Evolutionary conservation across 1,284 basidiomycete species (phyloP).

Genomic region (Cystobasidium pallidum): DNA sequence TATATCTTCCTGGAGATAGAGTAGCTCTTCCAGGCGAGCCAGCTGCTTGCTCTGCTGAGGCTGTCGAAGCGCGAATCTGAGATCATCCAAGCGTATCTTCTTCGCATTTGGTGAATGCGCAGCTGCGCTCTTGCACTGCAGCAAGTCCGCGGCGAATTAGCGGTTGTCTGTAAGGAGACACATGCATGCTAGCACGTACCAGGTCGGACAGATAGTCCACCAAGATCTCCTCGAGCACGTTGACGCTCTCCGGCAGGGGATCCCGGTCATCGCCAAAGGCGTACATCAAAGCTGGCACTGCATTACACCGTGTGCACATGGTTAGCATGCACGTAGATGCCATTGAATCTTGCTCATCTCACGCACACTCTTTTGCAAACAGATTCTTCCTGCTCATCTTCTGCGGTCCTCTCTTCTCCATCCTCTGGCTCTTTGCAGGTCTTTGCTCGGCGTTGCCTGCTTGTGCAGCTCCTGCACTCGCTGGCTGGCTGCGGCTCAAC

Average conservation of each 20-base stretch:
- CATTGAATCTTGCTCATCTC: neutral
- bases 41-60: conserved; percentile 74
- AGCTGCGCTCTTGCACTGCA: conserved; percentile 37
- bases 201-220: conserved; percentile 88
- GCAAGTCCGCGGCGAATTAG: no score
- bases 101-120: conserved; percentile 33
- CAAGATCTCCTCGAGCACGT: conserved; percentile 90
- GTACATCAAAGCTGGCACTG: conserved; percentile 87
- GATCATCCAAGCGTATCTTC: conserved; percentile 63
- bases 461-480: neutral
- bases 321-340: neutral
- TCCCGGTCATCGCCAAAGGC: conserved; percentile 91
- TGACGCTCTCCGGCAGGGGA: conserved; percentile 80
- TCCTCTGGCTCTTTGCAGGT: conserved; percentile 10
- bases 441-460: neutral
- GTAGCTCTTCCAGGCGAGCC: conserved; percentile 80
- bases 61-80: conserved; percentile 69
- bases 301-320: neutral
- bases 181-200: conserved; percentile 60
- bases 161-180: neutral
- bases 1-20: conserved; percentile 90
- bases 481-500: conserved; percentile 2
- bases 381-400: conserved; percentile 36
- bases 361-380: conserved; percentile 37
- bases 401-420: conserved; percentile 27